phyloP scores from a whole-genome alignment of 768 basidiomycete species.

The Pisolithus albus region DNA sequence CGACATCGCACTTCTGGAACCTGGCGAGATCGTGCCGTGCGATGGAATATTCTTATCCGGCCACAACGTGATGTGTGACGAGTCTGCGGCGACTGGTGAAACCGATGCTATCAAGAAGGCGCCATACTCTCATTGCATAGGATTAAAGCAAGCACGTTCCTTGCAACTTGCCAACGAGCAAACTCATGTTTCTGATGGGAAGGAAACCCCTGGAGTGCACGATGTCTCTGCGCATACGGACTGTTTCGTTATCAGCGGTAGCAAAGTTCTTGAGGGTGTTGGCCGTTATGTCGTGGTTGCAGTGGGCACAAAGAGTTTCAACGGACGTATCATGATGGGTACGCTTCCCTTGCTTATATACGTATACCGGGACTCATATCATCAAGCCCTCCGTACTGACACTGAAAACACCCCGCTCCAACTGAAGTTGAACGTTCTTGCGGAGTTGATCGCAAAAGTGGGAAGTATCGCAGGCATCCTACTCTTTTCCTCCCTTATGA shows the following conservation, averaged over 20 bases:
- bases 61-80: conserved; percentile 93
- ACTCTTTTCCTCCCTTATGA: conserved; percentile 82
- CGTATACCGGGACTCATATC: background rate
- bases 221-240: conserved; percentile 55
- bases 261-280: conserved; percentile 91
- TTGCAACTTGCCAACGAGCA: conserved; percentile 15
- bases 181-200: conserved; percentile 19
- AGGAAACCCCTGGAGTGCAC: conserved; percentile 6
- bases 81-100: conserved; percentile 95
- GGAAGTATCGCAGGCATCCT: conserved; percentile 77
- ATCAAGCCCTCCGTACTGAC: conserved; percentile 75
- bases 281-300: conserved; percentile 90
- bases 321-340: conserved; percentile 99
- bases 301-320: conserved; percentile 89
- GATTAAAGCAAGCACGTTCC: conserved; percentile 33
- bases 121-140: conserved; percentile 67
- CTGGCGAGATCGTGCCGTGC: conserved; percentile 93
- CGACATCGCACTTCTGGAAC: conserved; percentile 85
- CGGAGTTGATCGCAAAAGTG: conserved; percentile 90
- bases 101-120: conserved; percentile 91
- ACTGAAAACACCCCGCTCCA: conserved; percentile 90
- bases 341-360: conserved; percentile 15
- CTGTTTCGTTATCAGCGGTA: conserved; percentile 87
- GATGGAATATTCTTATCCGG: conserved; percentile 92
- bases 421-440: conserved; percentile 87